These are phyloP conservation scores for Lagenidium giganteum DNA, from an alignment of 352 stramenopile genomes.

Conservation along the genomic window DNA sequence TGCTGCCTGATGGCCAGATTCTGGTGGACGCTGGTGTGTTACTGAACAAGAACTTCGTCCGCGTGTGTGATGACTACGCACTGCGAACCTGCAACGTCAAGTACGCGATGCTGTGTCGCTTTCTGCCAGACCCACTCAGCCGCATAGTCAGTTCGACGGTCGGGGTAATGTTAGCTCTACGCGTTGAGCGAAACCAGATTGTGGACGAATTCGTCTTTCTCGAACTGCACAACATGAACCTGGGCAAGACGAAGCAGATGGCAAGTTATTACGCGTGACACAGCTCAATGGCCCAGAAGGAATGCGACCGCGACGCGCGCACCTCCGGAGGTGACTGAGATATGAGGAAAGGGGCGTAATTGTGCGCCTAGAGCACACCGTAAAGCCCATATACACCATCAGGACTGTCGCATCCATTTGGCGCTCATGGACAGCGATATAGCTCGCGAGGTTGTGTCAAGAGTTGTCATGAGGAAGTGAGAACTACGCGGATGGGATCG, in stretches of 20 bases:
- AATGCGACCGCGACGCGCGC: too few relatives aligned
- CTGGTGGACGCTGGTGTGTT: constrained; percentile 16
- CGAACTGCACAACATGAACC: constrained; percentile 20
- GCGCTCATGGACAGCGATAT: too few relatives aligned
- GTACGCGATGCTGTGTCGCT: constrained; percentile 18
- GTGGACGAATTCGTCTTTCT: constrained; percentile 5
- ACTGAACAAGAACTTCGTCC: constrained; percentile 21
- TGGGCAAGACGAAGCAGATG: background rate
- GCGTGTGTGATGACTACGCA: constrained; percentile 7
- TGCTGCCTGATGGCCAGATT: background rate
- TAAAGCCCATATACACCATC: too few relatives aligned
- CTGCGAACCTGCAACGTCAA: constrained; percentile 16
- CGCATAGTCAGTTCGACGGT: constrained; percentile 13
- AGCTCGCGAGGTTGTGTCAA: too few relatives aligned
- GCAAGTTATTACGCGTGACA: constrained; percentile 10
- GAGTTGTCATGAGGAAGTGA: too few relatives aligned
- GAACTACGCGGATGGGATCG: too few relatives aligned
- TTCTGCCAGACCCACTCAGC: constrained; percentile 9
- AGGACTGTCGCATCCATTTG: too few relatives aligned
- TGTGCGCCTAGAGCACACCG: too few relatives aligned
- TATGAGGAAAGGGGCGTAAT: too few relatives aligned
- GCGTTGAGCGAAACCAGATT: constrained; percentile 4
- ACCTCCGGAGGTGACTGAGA: too few relatives aligned
- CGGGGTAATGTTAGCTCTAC: constrained; percentile 13
- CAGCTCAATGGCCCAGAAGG: too few relatives aligned